phyloP scores from a whole-genome alignment of 129 eudicot species.

The Deinandra increscens region DNA sequence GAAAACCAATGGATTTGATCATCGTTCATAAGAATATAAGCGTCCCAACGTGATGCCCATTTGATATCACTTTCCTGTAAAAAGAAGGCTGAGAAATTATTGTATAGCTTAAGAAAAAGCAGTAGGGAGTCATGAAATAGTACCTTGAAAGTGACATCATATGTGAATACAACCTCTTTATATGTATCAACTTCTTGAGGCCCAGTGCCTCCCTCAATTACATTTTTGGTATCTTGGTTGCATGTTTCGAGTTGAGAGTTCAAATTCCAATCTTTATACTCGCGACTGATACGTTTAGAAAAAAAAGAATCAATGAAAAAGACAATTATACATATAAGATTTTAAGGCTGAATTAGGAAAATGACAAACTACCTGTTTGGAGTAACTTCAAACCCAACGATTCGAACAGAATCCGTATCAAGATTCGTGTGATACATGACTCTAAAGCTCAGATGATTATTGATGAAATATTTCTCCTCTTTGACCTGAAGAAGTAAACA shows the following conservation, averaged over 20 bases:
- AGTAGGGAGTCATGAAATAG: neutral
- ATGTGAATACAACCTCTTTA: constrained; percentile 76
- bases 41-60: too few species aligned
- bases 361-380: too few species aligned
- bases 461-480: too few species aligned
- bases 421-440: too few species aligned
- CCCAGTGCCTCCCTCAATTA: constrained; percentile 66
- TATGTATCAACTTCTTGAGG: constrained; percentile 90
- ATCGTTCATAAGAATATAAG: too few species aligned
- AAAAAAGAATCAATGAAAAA: neutral
- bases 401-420: too few species aligned
- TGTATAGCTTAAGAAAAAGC: neutral
- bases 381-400: too few species aligned
- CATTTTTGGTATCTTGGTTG: constrained; percentile 68
- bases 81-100: too few species aligned
- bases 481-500: too few species aligned
- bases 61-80: too few species aligned
- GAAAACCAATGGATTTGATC: too few species aligned
- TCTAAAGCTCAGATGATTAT: too few species aligned
- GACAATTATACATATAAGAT: neutral
- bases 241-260: constrained; percentile 83
- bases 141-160: constrained; percentile 92
- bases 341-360: neutral
- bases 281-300: constrained; percentile 68
- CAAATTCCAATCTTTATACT: constrained; percentile 87